Conservation (phyloP, 208 protist species). For the Sergeia podlipaevii region DNA sequence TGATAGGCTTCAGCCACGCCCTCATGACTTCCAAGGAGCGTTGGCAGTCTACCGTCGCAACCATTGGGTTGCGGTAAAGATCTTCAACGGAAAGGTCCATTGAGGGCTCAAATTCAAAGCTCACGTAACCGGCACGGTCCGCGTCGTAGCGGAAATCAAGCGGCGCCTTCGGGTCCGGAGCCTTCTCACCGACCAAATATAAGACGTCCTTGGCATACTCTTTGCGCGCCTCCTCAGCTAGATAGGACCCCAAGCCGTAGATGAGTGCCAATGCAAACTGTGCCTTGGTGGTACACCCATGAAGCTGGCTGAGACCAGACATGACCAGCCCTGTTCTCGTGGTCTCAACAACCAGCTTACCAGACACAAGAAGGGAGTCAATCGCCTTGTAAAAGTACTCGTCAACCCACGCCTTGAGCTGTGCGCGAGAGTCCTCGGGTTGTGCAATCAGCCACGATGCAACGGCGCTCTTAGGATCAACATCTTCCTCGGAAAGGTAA, state of each 20-base stretch:
- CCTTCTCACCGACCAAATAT: slow-evolving; percentile 74
- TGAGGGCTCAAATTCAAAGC: slow-evolving; percentile 74
- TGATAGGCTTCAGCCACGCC: slow-evolving; percentile 89
- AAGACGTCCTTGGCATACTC: slow-evolving; percentile 92
- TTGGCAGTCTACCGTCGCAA: slow-evolving; percentile 94
- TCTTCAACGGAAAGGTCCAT: slow-evolving; percentile 81
- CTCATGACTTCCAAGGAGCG: slow-evolving; percentile 84
- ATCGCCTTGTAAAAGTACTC: slow-evolving; percentile 93
- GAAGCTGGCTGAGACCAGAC: slow-evolving; percentile 93
- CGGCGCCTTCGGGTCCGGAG: slow-evolving; percentile 78
- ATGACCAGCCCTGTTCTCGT: slow-evolving; percentile 92
- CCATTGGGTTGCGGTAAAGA: slow-evolving; percentile 83
- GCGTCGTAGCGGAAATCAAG: slow-evolving; percentile 89
- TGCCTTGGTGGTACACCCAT: slow-evolving; percentile 71
- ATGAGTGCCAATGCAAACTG: slow-evolving; percentile 92
- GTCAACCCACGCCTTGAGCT: slow-evolving; percentile 87
- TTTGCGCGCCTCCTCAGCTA: slow-evolving; percentile 65
- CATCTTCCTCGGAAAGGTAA: slow-evolving; percentile 96
- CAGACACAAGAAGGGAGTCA: slow-evolving; percentile 71
- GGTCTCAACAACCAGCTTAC: slow-evolving; percentile 85
- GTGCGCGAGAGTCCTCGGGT: slow-evolving; percentile 55
- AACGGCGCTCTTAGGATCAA: slow-evolving; percentile 91
- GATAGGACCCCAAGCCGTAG: slow-evolving; percentile 94
- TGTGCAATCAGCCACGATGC: slow-evolving; percentile 90
- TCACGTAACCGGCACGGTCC: slow-evolving; percentile 42